Base-by-base conservation (phyloP, 305 asterid genomes). In the Ilex paraguariensis region DNA sequence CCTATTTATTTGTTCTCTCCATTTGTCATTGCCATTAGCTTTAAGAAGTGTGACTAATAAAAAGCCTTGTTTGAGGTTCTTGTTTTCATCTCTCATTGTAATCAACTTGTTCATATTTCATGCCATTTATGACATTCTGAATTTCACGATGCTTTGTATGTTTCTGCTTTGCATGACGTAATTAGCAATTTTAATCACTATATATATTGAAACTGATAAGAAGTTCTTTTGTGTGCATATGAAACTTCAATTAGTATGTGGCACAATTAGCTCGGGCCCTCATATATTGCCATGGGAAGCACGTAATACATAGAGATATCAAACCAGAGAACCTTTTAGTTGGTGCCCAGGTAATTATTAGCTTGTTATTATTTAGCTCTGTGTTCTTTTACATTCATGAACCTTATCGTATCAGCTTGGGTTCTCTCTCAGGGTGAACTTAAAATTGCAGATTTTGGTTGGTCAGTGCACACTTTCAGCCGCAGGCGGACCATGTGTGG, bases 401-500 rank as follows among this genome's bases (percentile, higher is more conserved):
- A 49, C 11, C 16, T 7, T 12, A 49, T 49, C 16, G 0, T n/a
- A 49, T 7, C 13, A 7, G 11, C 16, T 49, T 49, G 32, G 14
- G 62, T 75, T 65, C 59, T 62, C 54, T 62, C 64, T 56, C 79
- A 90, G 99, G 99, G 99, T 39, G 97, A 90, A 66, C 85, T 93
- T 30, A 93, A 93, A 76, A 90, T 93, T 51, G 97, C 97, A 42
- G 96, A 90, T 70, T 93, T 93, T 71, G 99, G 99, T 36, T 93
- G 99, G 97, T 93, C 97, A 0, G 99, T 93, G 40, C 99, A 93
- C 70, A 90, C 97, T 16, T 90, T 90, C 72, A 87, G 79, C 65
- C 95, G 96, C 62, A 80, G 99, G 66, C 78, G 87, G 67, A 93
- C 99, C 61, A 90, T 93, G 97, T 93, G 97, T 56, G 99, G 99